phyloP scores from a whole-genome alignment of 2,329 filamentous ascomycete genomes.

The Talaromyces rugulosus region DNA sequence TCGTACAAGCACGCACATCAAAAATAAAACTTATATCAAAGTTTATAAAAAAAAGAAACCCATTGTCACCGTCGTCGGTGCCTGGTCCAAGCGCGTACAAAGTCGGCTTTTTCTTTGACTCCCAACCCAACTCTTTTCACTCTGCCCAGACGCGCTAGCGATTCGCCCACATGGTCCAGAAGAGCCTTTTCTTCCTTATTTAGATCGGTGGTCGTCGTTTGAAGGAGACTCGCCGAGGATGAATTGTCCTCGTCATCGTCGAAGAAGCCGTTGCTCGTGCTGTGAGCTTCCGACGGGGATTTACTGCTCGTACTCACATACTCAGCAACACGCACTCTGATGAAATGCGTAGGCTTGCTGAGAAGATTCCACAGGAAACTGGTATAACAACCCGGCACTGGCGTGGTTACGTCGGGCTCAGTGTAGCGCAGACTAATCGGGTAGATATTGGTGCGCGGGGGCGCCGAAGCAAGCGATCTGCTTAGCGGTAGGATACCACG shows the following conservation, averaged over 20 bases:
- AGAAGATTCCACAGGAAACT: slow-evolving; percentile 82
- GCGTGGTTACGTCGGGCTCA: slow-evolving; percentile 84
- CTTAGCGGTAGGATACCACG: slow-evolving; percentile 82
- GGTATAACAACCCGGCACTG: slow-evolving; percentile 69
- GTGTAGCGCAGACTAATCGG: slow-evolving; percentile 88
- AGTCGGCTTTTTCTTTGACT: slow-evolving; percentile 74
- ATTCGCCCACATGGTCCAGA: slow-evolving; percentile 76
- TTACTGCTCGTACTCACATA: slow-evolving; percentile 44
- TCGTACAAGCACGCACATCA: neutral
- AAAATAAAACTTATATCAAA: neutral
- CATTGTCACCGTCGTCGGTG: neutral
- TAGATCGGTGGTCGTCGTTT: slow-evolving; percentile 20
- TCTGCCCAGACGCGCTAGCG: slow-evolving; percentile 78
- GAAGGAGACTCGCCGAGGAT: neutral
- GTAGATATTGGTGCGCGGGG: slow-evolving; percentile 71
- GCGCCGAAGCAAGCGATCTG: slow-evolving; percentile 64
- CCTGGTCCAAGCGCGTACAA: slow-evolving; percentile 65
- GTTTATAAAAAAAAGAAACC: neutral
- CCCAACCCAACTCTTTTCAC: slow-evolving; percentile 87
- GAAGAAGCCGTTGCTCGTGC: slow-evolving; percentile 23
- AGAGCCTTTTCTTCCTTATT: slow-evolving; percentile 61
- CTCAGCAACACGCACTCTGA: slow-evolving; percentile 86
- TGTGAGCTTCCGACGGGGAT: slow-evolving; percentile 34
- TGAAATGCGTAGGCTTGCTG: slow-evolving; percentile 78
- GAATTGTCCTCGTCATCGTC: neutral